A percentile compares a stretch with the other conserved stretches of the same genome.
Conservation (phyloP, 257 asterid genomes). For the Solanum corneliomulleri region DNA sequence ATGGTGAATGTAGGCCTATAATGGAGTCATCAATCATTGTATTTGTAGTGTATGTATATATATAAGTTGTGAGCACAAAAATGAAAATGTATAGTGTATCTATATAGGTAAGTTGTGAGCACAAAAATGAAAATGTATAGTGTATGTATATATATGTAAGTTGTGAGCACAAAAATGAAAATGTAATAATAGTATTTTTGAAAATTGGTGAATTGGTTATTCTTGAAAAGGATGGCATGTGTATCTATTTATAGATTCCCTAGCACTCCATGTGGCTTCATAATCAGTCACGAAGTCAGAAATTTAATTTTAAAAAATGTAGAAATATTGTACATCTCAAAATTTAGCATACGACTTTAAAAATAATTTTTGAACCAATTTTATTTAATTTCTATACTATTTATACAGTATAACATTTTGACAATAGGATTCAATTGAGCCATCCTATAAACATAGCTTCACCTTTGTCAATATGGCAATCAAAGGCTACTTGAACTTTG, state of each 20-base stretch:
- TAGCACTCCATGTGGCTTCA: not conserved
- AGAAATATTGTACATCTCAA: no score
- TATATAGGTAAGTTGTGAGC: not conserved
- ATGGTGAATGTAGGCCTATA: not conserved
- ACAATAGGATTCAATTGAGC: not conserved
- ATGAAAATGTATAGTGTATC: not conserved
- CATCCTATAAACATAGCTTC: not conserved
- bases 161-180: not conserved
- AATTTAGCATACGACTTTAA: not conserved
- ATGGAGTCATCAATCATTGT: not conserved
- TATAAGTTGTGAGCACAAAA: not conserved
- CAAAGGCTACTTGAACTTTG: not conserved
- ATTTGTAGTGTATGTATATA: not conserved
- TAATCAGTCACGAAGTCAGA: not conserved
- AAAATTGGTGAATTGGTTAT: not conserved
- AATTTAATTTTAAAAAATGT: not conserved
- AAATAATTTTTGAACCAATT: not conserved
- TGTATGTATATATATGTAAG: not conserved
- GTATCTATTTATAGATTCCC: not conserved
- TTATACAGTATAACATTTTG: not conserved
- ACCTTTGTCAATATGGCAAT: not conserved
- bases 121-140: not conserved
- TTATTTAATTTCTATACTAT: not conserved
- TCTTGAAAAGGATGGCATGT: constrained; percentile 9
- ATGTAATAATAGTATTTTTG: not conserved